Base-by-base conservation (phyloP, 805 yeast species). In the Candida boleticola region DNA sequence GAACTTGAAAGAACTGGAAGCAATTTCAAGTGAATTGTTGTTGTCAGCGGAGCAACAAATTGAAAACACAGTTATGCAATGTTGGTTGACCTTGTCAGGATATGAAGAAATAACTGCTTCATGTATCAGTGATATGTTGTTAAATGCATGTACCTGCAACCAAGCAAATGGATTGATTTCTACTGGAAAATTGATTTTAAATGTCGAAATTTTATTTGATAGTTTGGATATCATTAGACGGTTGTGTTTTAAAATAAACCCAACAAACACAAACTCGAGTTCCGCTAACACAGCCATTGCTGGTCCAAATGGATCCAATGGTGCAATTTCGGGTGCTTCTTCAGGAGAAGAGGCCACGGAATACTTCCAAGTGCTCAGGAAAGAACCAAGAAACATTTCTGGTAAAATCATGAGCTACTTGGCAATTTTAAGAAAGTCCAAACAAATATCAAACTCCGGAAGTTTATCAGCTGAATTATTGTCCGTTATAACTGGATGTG, bases 101-200 rank as follows among this genome's bases (percentile, higher is more conserved):
- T 95, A 80, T 60, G 99, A 93, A 61, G 99, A 90, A 59, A 81
- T 82, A 14, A 77, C 96, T 2, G 98, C 98, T 0, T 76, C 88
- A 0, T 82, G 89, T 57, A 89, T 93, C 14, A 85, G 96, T 2
- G 92, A 87, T 50, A 90, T 93, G 97, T 76, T 93, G 36, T 85
- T 89, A 48, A 76, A 75, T 48, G 89, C 96, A 2, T 83, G 95
- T 23, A 77, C 80, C 10, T 85, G 85, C 29, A 81, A 84, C 50
- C 86, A 82, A 51, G 52, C 64, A 10, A 75, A 75, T 30, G 96
- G 97, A 1, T 68, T 88, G 20, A 56, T 70, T 9, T 78, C 88
- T 0, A 77, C 97, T 0, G 88, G 89, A 0, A 71, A 76, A 45
- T 74, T 93, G 36, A 83, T 92, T 0, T 60, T 83, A 32, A 83